Conservation (phyloP, 768 basidiomycete species). For the Lactarius quietus region DNA sequence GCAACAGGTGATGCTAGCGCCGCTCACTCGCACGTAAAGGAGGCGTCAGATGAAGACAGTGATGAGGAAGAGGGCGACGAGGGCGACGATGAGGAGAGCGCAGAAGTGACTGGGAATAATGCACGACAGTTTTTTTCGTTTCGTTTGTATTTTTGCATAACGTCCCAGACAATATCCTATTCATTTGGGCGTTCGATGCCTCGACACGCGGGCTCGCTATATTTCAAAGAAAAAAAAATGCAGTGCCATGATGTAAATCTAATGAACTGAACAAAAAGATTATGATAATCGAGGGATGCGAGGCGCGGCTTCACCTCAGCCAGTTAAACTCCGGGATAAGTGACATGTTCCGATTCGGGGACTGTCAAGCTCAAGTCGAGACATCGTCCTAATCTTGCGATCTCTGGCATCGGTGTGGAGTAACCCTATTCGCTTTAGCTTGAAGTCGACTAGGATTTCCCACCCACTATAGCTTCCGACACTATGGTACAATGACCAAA, state of each 20-base stretch:
- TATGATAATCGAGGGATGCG: neutral
- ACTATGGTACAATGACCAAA: too few species aligned
- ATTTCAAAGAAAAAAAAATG: neutral
- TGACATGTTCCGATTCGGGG: neutral
- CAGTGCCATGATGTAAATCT: neutral
- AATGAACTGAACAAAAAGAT: neutral
- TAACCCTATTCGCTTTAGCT: neutral
- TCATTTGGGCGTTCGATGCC: neutral
- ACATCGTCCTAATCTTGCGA: neutral
- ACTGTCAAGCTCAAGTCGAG: neutral
- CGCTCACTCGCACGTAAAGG: neutral
- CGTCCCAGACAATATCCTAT: neutral
- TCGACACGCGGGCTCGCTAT: neutral
- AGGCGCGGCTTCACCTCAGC: neutral
- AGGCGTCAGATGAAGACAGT: slow-evolving; percentile 15
- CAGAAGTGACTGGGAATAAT: slow-evolving; percentile 33
- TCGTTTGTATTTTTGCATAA: slow-evolving; percentile 4
- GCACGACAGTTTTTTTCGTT: neutral
- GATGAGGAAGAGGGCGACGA: slow-evolving; percentile 5
- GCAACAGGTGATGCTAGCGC: slow-evolving; percentile 16
- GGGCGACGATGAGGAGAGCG: slow-evolving; percentile 17
- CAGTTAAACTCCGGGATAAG: neutral
- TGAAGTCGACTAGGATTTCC: neutral
- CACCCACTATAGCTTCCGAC: neutral
- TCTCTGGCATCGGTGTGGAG: neutral